Evolutionary conservation across 371 early-diverging fungal species (phyloP).

Genomic region (Apophysomyces elegans): DNA sequence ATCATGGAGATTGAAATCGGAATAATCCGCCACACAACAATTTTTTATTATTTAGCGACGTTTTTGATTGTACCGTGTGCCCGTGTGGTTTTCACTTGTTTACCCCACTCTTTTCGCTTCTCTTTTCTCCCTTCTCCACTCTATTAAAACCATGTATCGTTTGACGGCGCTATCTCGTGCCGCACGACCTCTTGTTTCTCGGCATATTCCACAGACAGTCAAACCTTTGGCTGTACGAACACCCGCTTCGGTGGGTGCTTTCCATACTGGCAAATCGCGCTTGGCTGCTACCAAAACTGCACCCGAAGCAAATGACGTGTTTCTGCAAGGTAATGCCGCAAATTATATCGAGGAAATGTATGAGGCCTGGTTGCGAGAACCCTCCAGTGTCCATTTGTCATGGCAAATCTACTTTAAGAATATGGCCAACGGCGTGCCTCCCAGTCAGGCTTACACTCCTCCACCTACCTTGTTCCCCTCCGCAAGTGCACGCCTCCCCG

Average conservation of each 20-base stretch:
- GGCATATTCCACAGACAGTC: slow-evolving; percentile 11
- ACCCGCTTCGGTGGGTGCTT: slow-evolving; percentile 15
- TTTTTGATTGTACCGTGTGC: neutral
- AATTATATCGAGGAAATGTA: slow-evolving; percentile 97
- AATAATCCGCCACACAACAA: slow-evolving; percentile 9
- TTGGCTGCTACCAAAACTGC: slow-evolving; percentile 19
- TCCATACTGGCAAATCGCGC: slow-evolving; percentile 25
- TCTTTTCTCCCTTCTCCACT: neutral
- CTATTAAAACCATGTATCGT: slow-evolving; percentile 22
- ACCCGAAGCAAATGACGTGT: slow-evolving; percentile 23
- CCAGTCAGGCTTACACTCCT: slow-evolving; percentile 78
- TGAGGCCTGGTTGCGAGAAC: slow-evolving; percentile 89
- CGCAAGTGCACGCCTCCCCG: slow-evolving; percentile 69
- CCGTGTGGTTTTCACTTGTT: slow-evolving; percentile 14
- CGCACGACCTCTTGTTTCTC: slow-evolving; percentile 19
- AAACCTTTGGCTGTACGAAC: slow-evolving; percentile 10
- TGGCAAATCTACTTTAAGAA: slow-evolving; percentile 98
- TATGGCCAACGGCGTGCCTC: slow-evolving; percentile 72
- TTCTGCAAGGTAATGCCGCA: slow-evolving; percentile 58
- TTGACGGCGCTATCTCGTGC: slow-evolving; percentile 28
- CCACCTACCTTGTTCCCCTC: slow-evolving; percentile 83
- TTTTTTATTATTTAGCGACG: slow-evolving; percentile 2
- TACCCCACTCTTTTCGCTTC: slow-evolving; percentile 13
- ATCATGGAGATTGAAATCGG: slow-evolving; percentile 10
- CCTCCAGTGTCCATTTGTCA: slow-evolving; percentile 90